Conservation (phyloP, 305 asterid genomes). For the Solanum hybrid region DNA sequence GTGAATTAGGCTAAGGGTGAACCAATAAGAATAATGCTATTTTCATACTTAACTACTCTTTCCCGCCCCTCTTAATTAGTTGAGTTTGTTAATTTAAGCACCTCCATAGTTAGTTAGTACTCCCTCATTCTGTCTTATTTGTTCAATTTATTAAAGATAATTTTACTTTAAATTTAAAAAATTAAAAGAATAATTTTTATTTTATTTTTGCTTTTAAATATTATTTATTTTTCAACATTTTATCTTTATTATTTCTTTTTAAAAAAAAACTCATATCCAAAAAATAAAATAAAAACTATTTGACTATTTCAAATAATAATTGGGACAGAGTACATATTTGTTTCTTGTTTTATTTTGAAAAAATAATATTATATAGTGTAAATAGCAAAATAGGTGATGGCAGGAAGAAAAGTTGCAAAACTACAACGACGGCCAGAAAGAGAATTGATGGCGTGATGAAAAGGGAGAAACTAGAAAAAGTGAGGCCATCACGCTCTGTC, state of each 20-base stretch:
- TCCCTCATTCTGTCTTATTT: background rate
- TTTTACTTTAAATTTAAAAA: background rate
- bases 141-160: background rate
- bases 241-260: background rate
- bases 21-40: background rate
- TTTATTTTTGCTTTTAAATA: background rate
- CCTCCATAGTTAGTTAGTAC: background rate
- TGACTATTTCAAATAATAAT: background rate
- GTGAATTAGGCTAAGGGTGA: background rate
- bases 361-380: background rate
- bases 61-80: background rate
- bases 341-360: background rate
- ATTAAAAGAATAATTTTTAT: background rate
- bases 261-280: background rate
- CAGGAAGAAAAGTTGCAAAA: background rate
- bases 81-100: background rate
- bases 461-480: background rate
- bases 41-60: background rate
- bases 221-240: background rate
- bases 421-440: background rate
- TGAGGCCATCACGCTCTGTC: slow-evolving; percentile 8
- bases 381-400: background rate
- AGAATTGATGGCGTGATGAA: slow-evolving; percentile 4
- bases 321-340: background rate
- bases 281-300: background rate